Evolutionary conservation across 148 eudicot species (phyloP).

Genomic region (Silene uniflora): DNA sequence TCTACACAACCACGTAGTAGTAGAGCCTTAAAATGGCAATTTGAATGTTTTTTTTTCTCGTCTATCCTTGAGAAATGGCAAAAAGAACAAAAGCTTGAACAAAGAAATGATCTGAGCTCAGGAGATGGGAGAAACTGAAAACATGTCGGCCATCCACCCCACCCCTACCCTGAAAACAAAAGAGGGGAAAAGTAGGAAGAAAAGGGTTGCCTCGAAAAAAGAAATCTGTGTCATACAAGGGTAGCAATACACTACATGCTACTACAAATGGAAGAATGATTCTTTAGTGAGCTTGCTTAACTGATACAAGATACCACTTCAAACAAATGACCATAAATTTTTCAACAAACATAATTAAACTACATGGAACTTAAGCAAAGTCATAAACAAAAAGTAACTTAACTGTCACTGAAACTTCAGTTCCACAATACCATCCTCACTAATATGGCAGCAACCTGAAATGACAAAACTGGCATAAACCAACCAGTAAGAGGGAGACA

Average conservation of each 20-base stretch:
- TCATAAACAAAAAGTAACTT: constrained; percentile 42
- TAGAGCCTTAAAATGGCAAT: not conserved
- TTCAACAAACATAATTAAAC: constrained; percentile 21
- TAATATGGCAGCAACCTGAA: constrained; percentile 47
- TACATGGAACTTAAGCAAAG: constrained; percentile 25
- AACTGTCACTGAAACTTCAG: constrained; percentile 53
- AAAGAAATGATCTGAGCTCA: not conserved
- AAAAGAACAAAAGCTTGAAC: not conserved
- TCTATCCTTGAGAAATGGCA: not conserved
- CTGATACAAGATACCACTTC: not conserved
- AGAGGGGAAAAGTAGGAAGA: not conserved
- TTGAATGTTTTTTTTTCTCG: not conserved
- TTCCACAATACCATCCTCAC: constrained; percentile 50
- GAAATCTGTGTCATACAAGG: not conserved
- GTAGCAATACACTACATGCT: not conserved
- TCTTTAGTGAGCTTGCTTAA: not conserved
- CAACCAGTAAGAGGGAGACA: constrained; percentile 43
- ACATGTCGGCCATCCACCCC: not conserved
- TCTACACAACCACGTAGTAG: not conserved
- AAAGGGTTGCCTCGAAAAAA: not conserved
- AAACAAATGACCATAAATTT: constrained; percentile 1
- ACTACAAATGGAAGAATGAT: not conserved
- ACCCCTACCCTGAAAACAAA: not conserved
- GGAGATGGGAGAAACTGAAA: not conserved
- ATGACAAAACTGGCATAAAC: constrained; percentile 60